These are phyloP conservation scores for Colletotrichum graminicola DNA, from an alignment of 2,329 filamentous ascomycete species.

Conservation along the genomic window DNA sequence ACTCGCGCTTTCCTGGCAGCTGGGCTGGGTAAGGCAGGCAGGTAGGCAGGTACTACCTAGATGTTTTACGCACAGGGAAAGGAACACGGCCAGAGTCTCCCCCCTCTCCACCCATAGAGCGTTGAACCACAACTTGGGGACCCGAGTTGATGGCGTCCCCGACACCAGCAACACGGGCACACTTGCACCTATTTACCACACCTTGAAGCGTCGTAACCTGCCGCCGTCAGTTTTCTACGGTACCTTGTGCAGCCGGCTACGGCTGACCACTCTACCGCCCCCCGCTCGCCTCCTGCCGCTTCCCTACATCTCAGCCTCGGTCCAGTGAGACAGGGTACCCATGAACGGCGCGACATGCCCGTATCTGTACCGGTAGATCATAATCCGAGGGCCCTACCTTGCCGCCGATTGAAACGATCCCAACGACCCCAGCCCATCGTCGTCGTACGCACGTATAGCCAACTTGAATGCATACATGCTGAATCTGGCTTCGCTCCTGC, in stretches of 20 bases:
- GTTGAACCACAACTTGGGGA: conserved; percentile 34
- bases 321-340: conserved; percentile 4
- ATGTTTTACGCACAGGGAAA: neutral
- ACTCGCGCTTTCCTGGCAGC: conserved; percentile 20
- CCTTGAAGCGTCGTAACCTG: no score
- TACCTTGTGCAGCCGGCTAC: neutral
- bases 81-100: neutral
- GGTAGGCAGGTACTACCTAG: neutral
- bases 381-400: neutral
- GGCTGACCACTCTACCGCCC: conserved; percentile 1
- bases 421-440: neutral
- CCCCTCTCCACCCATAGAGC: neutral
- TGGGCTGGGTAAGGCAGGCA: conserved; percentile 2
- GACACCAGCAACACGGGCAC: neutral
- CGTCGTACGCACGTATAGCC: neutral
- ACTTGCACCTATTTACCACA: neutral
- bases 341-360: neutral
- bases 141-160: neutral
- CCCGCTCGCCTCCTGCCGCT: neutral
- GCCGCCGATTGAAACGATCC: neutral
- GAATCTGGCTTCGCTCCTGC: neutral
- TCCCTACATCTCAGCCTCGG: neutral
- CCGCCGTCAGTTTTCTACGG: neutral
- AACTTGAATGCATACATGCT: neutral
- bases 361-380: neutral